Evolutionary conservation across 2,329 filamentous ascomycete genomes (phyloP).

Genomic region (Ascochyta koolunga): DNA sequence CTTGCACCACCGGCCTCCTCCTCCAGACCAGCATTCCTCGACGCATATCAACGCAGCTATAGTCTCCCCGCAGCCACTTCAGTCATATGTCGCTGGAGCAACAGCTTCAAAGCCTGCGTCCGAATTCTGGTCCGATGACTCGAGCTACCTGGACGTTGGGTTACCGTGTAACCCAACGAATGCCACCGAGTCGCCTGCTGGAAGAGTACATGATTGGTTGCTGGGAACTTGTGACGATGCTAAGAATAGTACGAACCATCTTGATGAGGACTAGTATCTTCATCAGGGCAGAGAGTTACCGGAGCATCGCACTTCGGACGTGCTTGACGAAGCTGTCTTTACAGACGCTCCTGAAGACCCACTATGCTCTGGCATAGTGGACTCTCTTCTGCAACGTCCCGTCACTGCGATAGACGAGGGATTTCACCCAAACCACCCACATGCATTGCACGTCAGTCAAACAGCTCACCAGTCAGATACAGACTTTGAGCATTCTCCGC

Average conservation of each 20-base stretch:
- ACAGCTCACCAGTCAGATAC: not conserved
- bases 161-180: not conserved
- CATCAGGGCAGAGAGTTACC: not conserved
- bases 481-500: not conserved
- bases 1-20: not conserved
- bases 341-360: not conserved
- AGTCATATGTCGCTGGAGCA: not conserved
- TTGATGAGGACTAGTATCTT: not conserved
- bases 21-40: not conserved
- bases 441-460: not conserved
- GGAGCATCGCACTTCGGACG: not conserved
- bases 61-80: not conserved
- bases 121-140: slow-evolving; percentile 39
- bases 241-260: not conserved
- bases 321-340: not conserved
- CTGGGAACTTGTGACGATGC: not conserved
- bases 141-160: slow-evolving; percentile 25
- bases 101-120: slow-evolving; percentile 11
- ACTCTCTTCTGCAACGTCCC: not conserved
- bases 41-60: no score
- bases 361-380: no score
- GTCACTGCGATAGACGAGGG: not conserved
- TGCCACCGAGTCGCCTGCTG: slow-evolving; percentile 3
- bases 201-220: slow-evolving; percentile 29
- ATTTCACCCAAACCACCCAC: not conserved